These are phyloP conservation scores for Botryotinia convoluta DNA, from an alignment of 2,329 filamentous ascomycete species.

Conservation along the genomic window DNA sequence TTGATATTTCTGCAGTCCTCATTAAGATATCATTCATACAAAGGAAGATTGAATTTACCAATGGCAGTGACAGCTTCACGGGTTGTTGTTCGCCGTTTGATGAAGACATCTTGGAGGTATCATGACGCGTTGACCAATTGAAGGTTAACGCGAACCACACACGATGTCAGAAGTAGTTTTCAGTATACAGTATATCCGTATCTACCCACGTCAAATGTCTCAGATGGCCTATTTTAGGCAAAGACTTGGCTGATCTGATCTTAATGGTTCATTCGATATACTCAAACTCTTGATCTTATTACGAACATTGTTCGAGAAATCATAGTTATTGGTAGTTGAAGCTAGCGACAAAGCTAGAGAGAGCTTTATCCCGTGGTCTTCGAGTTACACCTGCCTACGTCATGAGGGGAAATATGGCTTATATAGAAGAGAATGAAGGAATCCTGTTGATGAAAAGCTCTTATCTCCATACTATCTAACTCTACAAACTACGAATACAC, in stretches of 20 bases:
- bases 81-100: conserved; percentile 54
- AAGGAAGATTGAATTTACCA: conserved; percentile 46
- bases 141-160: conserved; percentile 10
- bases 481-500: background rate
- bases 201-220: background rate
- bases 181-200: background rate
- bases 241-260: background rate
- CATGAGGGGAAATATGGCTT: conserved; percentile 18
- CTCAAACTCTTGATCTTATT: background rate
- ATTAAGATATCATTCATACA: conserved; percentile 22
- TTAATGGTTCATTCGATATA: background rate
- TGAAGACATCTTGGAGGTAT: conserved; percentile 36
- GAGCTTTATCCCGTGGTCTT: background rate
- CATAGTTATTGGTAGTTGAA: background rate
- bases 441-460: background rate
- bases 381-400: conserved; percentile 10
- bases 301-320: background rate
- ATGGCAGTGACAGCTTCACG: conserved; percentile 77
- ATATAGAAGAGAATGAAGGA: conserved; percentile 14
- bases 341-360: background rate
- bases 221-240: background rate
- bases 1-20: conserved; percentile 70
- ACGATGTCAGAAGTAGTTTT: conserved; percentile 11
- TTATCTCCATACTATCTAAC: background rate
- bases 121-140: conserved; percentile 27